Base-by-base conservation (phyloP, 2,329 filamentous ascomycete species). In the Aureobasidium subglaciale region DNA sequence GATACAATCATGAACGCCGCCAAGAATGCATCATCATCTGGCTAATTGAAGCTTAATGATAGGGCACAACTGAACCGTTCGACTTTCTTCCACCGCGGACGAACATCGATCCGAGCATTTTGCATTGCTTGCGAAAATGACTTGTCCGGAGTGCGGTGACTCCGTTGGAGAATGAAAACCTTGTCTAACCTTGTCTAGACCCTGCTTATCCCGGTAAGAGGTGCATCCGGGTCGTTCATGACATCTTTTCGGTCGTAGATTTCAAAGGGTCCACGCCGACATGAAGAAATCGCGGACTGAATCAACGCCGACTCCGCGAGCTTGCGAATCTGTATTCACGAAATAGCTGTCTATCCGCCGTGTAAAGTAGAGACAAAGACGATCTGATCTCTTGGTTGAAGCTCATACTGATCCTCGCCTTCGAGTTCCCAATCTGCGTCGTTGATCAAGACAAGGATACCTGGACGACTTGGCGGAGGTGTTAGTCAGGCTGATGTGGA, bases 361-460 rank as follows among this genome's bases (percentile, higher is more conserved):
- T 99, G 93, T 59, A 99, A 77, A 16, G 93, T 99, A 59, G 91
- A 96, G 59, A 99, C 91, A 73, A 99, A 99, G 62, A 97, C 78
- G 63, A 99, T 88, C 67, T 88, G 92, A 74, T 99, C 93, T 57
- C 84, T 81, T 59, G 77, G 72, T 72, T 92, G 84, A 57, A 99
- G 74, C 71, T 90, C 85, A 68, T 97, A 97, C 62, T 84, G 80
- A 68, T 93, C 90, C 72, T 97, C 92, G 16, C 91, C 93, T 72
- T 97, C 93, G 11, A 99, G 81, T 71, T 97, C 93, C 93, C 93
- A 99, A 70, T 99, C 93, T 24, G 90, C 89, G 64, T 99, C 93
- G 68, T 99, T 99, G 71, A 99, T 95, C 56, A 99, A 79, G 25
- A 96, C 92, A 40, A 99, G 81, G 69, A 99, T 96, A 2, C 93